phyloP scores from a whole-genome alignment of 208 protist species.

The Leishmania lainsoni region DNA sequence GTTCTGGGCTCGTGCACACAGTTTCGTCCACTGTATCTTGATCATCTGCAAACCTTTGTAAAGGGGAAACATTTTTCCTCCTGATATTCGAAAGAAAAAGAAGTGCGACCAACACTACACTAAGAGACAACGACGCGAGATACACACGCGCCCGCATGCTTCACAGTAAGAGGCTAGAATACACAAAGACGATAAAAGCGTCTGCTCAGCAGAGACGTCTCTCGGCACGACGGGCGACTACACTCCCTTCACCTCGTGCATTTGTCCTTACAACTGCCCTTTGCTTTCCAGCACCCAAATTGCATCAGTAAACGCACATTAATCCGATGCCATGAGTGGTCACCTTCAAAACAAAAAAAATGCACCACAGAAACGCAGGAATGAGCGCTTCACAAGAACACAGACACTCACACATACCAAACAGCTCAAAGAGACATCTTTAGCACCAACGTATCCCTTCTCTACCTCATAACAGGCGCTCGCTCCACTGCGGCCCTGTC shows the following conservation, averaged over 20 bases:
- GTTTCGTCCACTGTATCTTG: neutral
- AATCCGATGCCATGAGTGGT: too few relatives aligned
- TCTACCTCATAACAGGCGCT: neutral
- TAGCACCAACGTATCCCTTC: neutral
- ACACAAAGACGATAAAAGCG: too few relatives aligned
- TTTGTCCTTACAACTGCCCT: too few relatives aligned
- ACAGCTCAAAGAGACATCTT: neutral
- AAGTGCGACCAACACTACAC: neutral
- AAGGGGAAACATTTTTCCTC: neutral
- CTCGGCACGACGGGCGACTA: too few relatives aligned
- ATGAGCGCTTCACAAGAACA: neutral
- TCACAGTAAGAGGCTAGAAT: too few relatives aligned
- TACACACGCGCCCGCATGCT: too few relatives aligned
- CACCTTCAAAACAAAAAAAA: too few relatives aligned
- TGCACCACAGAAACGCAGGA: too few relatives aligned
- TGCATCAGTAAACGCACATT: neutral
- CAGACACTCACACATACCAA: neutral
- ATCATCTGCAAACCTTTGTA: neutral
- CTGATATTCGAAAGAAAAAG: neutral
- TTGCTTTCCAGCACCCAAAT: neutral
- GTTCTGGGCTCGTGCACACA: neutral
- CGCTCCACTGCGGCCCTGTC: neutral
- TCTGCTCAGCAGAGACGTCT: too few relatives aligned
- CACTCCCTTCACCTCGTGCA: too few relatives aligned
- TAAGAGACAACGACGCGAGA: neutral